Evolutionary conservation across 345 rosid genomes (phyloP).

Genomic region (Populus alba): DNA sequence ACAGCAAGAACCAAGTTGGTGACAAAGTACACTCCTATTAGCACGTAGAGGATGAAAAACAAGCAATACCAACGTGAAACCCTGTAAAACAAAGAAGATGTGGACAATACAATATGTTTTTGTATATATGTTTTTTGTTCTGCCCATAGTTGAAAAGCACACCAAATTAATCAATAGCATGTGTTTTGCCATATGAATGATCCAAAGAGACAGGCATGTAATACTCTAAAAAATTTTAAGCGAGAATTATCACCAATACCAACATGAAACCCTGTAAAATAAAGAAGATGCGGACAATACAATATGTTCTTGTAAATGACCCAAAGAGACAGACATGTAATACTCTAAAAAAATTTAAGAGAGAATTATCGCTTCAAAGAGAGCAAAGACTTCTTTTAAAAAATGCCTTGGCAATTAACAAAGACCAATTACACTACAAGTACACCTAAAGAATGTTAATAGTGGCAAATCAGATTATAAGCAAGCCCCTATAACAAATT

Average conservation of each 20-base stretch:
- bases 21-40: constrained; percentile 92
- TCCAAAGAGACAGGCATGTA: neutral
- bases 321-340: neutral
- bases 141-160: neutral
- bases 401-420: neutral
- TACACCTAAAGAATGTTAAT: too few species aligned
- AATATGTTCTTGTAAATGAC: neutral
- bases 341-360: neutral
- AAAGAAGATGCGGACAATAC: too few species aligned
- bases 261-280: too few species aligned
- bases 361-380: neutral
- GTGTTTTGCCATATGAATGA: neutral
- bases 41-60: constrained; percentile 76
- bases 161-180: neutral
- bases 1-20: constrained; percentile 98
- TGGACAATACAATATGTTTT: neutral
- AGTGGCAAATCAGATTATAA: neutral
- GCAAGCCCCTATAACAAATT: neutral
- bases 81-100: constrained; percentile 38
- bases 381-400: too few species aligned
- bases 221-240: neutral
- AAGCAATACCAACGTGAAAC: constrained; percentile 81
- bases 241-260: neutral
- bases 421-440: neutral
- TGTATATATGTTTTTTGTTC: neutral